Evolutionary conservation across 441 rosid species (phyloP).

Genomic region (Erodium moschatum): DNA sequence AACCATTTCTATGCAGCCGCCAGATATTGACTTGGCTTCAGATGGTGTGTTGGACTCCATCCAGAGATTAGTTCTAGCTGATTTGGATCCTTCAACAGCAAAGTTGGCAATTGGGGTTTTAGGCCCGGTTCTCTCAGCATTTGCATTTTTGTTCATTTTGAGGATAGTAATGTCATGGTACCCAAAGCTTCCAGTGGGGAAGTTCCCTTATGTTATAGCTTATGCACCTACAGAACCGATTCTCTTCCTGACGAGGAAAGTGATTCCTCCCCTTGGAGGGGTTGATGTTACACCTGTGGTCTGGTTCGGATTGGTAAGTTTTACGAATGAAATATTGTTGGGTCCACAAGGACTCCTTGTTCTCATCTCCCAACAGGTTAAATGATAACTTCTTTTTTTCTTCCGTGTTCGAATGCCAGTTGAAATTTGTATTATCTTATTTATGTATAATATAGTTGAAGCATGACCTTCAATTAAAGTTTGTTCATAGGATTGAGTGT

Average conservation of each 20-base stretch:
- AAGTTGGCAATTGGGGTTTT: constrained; percentile 47
- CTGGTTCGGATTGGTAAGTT: constrained; percentile 75
- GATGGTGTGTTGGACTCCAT: constrained; percentile 21
- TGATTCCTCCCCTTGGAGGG: constrained; percentile 85
- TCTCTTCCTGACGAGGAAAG: constrained; percentile 57
- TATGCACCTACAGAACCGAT: constrained; percentile 91
- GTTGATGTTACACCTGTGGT: constrained; percentile 89
- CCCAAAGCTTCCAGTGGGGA: constrained; percentile 72
- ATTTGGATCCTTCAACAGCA: constrained; percentile 65
- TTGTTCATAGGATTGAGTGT: no score
- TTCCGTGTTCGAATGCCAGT: background rate
- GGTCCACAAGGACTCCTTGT: constrained; percentile 89
- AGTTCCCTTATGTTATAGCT: constrained; percentile 76
- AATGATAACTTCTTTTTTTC: background rate
- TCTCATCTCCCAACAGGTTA: constrained; percentile 32
- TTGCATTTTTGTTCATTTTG: constrained; percentile 58
- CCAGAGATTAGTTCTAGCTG: constrained; percentile 36
- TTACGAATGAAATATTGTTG: constrained; percentile 68
- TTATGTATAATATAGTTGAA: background rate
- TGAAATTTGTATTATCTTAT: background rate
- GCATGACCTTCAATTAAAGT: background rate
- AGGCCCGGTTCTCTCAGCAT: constrained; percentile 2
- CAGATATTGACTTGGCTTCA: background rate
- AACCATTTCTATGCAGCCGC: constrained; percentile 9
- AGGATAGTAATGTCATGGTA: constrained; percentile 95